These are phyloP conservation scores for Peronospora farinosa DNA, from an alignment of 352 stramenopile species.

Conservation along the genomic window DNA sequence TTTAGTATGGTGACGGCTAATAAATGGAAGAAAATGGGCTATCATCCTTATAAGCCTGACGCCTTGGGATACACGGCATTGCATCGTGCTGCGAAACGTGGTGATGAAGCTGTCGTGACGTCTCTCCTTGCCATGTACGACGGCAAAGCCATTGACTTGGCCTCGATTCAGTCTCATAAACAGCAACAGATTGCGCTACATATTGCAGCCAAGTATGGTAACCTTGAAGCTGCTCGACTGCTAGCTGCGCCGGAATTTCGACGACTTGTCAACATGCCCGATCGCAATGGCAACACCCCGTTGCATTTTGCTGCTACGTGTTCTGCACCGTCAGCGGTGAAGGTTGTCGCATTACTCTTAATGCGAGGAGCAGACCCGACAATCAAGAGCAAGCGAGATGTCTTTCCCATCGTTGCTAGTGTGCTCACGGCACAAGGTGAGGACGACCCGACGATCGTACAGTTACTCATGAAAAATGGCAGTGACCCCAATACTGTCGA, in stretches of 20 bases:
- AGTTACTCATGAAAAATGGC: constrained; percentile 68
- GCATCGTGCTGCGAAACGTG: constrained; percentile 66
- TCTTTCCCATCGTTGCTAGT: constrained; percentile 76
- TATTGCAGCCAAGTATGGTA: constrained; percentile 77
- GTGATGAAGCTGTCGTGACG: constrained; percentile 54
- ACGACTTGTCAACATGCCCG: constrained; percentile 49
- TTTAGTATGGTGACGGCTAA: constrained; percentile 68
- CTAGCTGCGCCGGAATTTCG: constrained; percentile 52
- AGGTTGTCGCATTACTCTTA: constrained; percentile 60
- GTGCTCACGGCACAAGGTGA: constrained; percentile 65
- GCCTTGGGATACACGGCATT: constrained; percentile 74
- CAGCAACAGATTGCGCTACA: constrained; percentile 77
- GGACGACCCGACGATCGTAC: constrained; percentile 60
- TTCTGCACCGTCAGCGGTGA: constrained; percentile 33
- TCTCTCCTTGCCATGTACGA: constrained; percentile 81
- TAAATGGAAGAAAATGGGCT: constrained; percentile 83
- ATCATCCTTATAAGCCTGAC: constrained; percentile 79
- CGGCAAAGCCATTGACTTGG: constrained; percentile 58
- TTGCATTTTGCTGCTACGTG: constrained; percentile 77
- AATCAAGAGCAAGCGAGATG: constrained; percentile 60
- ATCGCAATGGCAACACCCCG: constrained; percentile 77
- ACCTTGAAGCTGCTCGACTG: constrained; percentile 48
- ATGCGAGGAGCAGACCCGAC: constrained; percentile 50
- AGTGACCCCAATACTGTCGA: constrained; percentile 74
- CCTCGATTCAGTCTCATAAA: constrained; percentile 54